phyloP scores from a whole-genome alignment of 768 basidiomycete species.

The Leucocoprinus sp. region DNA sequence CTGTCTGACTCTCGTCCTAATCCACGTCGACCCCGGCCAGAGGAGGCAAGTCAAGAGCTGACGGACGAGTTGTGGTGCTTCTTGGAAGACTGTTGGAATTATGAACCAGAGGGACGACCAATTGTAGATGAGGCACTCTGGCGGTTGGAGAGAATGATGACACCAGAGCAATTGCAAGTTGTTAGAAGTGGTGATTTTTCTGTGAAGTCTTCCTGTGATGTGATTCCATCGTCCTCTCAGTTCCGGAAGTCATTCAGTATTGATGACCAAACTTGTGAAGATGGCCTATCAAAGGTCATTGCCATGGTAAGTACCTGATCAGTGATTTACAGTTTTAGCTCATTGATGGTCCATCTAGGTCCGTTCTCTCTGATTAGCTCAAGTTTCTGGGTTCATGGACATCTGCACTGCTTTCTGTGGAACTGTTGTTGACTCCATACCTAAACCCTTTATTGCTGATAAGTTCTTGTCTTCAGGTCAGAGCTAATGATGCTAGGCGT shows the following conservation, averaged over 20 bases:
- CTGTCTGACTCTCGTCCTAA: conserved; percentile 1
- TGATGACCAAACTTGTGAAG: not conserved
- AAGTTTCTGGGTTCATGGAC: too few species aligned
- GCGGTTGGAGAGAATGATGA: conserved; percentile 9
- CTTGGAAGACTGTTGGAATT: conserved; percentile 8
- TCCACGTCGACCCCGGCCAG: conserved; percentile 6
- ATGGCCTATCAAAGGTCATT: conserved; percentile 1
- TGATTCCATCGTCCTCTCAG: conserved; percentile 1
- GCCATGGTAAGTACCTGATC: conserved; percentile 3
- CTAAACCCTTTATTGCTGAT: too few species aligned
- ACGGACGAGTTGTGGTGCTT: conserved; percentile 7
- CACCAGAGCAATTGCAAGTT: not conserved
- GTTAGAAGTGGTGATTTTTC: not conserved
- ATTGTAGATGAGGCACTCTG: conserved; percentile 1
- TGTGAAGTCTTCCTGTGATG: not conserved
- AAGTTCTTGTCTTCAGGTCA: too few species aligned
- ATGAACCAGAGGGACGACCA: conserved; percentile 3
- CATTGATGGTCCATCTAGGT: not conserved
- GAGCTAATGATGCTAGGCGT: too few species aligned
- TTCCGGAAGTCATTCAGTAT: conserved; percentile 2
- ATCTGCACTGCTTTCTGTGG: too few species aligned
- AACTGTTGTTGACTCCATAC: too few species aligned
- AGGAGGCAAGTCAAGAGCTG: not conserved
- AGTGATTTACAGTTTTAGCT: not conserved
- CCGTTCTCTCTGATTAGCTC: not conserved